Evolutionary conservation across 805 yeast genomes (phyloP), one percentile per base, ranked within the genome.

Genomic region (Sungouiozyma intestinalis): DNA sequence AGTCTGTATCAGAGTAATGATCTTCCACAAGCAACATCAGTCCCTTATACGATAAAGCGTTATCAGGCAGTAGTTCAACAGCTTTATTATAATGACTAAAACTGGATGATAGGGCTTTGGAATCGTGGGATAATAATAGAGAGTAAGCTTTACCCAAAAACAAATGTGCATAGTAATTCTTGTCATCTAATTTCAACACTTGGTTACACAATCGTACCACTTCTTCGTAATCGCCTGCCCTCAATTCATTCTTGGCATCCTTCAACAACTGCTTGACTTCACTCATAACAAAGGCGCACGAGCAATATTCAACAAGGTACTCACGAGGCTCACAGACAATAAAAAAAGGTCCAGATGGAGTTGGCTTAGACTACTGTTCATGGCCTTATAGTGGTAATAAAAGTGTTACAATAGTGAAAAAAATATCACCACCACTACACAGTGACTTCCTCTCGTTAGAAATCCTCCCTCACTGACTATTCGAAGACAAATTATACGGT

Each of bases 21-120:
- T 40, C 38, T 33, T 48, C 48, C 11, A 59, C 46, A 0, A 76
- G 58, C 38, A 74, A 71, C 45, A 77, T 62, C 45, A 80, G 68
- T 1, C 97, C 97, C 53, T 84, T 85, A 94, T 92, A 88, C 0
- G 87, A 94, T 19, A 74, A 58, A 1, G 77, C 48, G 40, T 79
- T 75, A 2, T 66, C 65, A 0, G 75, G 71, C 21, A 76, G 72
- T 1, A 78, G 40, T 4, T 57, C 51, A 2, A 76, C 70, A 0
- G 87, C 87, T 16, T 52, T 54, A 24, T 53, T 51, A 51, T 79
- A 81, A 9, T 71, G 38, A 3, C 43, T 33, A 24, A 24, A 24
- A 24, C 29, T 24, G 29, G 29, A 24, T 7, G 9, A 7, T 24
- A 24, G 11, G 16, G 17, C 6, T 16, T 16, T 20, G 19, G 24